phyloP scores from a whole-genome alignment of 805 yeast species.

The Lipomyces oligophaga region DNA sequence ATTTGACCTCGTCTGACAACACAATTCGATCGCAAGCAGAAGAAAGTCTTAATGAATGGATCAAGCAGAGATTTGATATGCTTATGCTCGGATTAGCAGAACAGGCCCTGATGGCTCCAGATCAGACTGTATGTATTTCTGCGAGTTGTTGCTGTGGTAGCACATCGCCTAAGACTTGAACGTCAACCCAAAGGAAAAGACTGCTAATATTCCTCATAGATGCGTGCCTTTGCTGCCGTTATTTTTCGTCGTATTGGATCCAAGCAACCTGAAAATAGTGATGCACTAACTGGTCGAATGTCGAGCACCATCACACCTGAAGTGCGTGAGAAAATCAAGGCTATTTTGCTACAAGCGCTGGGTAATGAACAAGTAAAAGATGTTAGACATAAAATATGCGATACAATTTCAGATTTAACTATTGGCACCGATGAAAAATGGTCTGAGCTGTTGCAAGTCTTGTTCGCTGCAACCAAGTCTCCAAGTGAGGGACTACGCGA shows the following conservation, averaged over 20 bases:
- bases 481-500: slow-evolving; percentile 71
- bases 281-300: slow-evolving; percentile 68
- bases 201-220: slow-evolving; percentile 16
- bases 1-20: slow-evolving; percentile 78
- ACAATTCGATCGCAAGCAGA: slow-evolving; percentile 74
- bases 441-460: slow-evolving; percentile 75
- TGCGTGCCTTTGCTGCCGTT: slow-evolving; percentile 73
- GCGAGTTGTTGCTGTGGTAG: neutral
- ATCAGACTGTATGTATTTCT: slow-evolving; percentile 43
- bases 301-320: slow-evolving; percentile 63
- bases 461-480: slow-evolving; percentile 60
- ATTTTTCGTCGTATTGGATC: slow-evolving; percentile 79
- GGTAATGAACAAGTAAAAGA: slow-evolving; percentile 58
- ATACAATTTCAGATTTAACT: slow-evolving; percentile 90
- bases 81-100: slow-evolving; percentile 76
- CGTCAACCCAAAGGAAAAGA: neutral
- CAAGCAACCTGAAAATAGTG: slow-evolving; percentile 56
- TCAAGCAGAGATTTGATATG: slow-evolving; percentile 62
- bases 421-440: slow-evolving; percentile 47
- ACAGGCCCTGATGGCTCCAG: slow-evolving; percentile 60
- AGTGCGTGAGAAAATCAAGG: slow-evolving; percentile 60
- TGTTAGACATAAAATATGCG: slow-evolving; percentile 87
- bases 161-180: neutral
- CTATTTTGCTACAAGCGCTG: slow-evolving; percentile 69
- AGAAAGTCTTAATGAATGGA: slow-evolving; percentile 68